A percentile compares a stretch with the other conserved stretches of the same genome.
Evolutionary conservation across 768 basidiomycete genomes (phyloP).

Genomic region (Trametes maxima): DNA sequence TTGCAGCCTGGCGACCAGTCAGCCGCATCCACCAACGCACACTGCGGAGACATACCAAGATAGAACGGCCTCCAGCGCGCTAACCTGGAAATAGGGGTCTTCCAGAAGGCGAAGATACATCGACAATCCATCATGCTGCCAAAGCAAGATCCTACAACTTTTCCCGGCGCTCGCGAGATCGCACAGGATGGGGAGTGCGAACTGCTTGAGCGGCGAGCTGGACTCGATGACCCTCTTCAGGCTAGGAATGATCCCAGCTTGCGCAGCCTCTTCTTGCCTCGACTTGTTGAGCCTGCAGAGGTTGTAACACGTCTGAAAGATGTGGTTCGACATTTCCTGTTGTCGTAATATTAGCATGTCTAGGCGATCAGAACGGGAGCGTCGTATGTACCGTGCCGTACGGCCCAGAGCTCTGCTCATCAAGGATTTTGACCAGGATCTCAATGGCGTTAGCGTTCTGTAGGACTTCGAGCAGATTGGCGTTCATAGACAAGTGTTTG

Average conservation of each 20-base stretch:
- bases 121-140: slow-evolving; percentile 90
- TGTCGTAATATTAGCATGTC: neutral
- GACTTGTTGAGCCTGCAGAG: slow-evolving; percentile 93
- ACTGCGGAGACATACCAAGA: slow-evolving; percentile 64
- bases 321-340: slow-evolving; percentile 95
- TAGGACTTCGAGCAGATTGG: slow-evolving; percentile 85
- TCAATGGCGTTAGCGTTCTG: slow-evolving; percentile 97
- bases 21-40: neutral
- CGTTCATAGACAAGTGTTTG: slow-evolving; percentile 94
- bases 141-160: slow-evolving; percentile 83
- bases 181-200: slow-evolving; percentile 94
- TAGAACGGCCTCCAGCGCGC: slow-evolving; percentile 85
- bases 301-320: slow-evolving; percentile 97
- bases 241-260: slow-evolving; percentile 92
- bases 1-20: slow-evolving; percentile 66
- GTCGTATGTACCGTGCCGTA: slow-evolving; percentile 71
- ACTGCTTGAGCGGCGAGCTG: slow-evolving; percentile 93
- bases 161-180: slow-evolving; percentile 96
- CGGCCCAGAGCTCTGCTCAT: slow-evolving; percentile 75
- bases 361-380: neutral
- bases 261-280: slow-evolving; percentile 95
- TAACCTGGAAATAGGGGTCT: slow-evolving; percentile 91
- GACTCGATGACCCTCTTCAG: slow-evolving; percentile 87
- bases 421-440: slow-evolving; percentile 82
- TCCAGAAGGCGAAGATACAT: slow-evolving; percentile 79